Evolutionary conservation across 2,329 filamentous ascomycete species (phyloP), one percentile per base, ranked within the genome.

Genomic region (Fusarium nanum): DNA sequence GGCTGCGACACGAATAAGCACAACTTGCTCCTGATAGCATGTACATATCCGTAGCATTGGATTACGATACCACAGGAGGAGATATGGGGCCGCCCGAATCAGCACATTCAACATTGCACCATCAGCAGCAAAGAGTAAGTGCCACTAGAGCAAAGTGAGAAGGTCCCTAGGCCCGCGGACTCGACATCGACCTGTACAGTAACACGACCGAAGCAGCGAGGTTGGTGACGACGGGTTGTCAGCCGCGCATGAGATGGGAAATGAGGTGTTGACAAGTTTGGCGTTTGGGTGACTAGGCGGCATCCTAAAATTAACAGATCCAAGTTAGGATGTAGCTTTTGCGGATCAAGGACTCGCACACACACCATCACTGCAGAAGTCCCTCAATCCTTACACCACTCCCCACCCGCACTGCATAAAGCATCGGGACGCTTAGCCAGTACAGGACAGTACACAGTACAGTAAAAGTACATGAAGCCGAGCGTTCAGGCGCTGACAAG

Each of bases 241-340:
- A 75, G 68, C 72, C 61, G 65, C 60, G 64, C 62, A 64, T 64
- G 55, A 54, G 37, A 48, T 60, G 65, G 72, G 73, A 76, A 75
- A 76, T 76, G 73, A 76, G 65, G 67, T 56, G 54, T 60, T 60
- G 60, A 68, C 62, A 46, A 70, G 58, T 67, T 60, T 63, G 57
- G 65, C 44, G 32, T 62, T 65, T 56, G 50, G 63, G 47, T 48
- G 63, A 61, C 60, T 55, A 66, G 54, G 60, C 60, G 54, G 48
- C 59, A 60, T 55, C 63, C 63, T 66, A 66, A 66, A 64, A 49
- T 66, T 66, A 66, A 55, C 55, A 55, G 47, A 22, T n/a, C 61
- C 42, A 63, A 45, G 57, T 70, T 59, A 50, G 49, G 27, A 65
- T 54, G 53, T 55, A 61, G 56, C 57, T 57, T 40, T 52, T 52